Evolutionary conservation across 2,329 filamentous ascomycete species (phyloP).

Genomic region (Diatrype stigma): DNA sequence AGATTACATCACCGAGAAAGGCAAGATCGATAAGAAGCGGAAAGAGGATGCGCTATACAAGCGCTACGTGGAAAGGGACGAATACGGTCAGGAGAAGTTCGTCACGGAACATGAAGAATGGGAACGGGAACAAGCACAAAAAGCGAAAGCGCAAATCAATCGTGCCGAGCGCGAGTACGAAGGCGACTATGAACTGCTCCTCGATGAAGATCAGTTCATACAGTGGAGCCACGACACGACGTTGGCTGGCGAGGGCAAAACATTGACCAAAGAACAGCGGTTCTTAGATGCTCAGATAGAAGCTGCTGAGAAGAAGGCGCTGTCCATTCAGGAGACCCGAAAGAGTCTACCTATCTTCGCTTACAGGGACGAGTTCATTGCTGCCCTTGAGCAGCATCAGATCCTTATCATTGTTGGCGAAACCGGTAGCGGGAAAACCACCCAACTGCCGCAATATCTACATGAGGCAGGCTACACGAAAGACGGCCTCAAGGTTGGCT

Average conservation of each 20-base stretch:
- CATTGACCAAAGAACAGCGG: slow-evolving; percentile 72
- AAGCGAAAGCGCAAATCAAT: slow-evolving; percentile 82
- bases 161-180: slow-evolving; percentile 71
- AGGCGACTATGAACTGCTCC: slow-evolving; percentile 85
- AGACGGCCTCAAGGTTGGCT: slow-evolving; percentile 78
- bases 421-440: slow-evolving; percentile 93
- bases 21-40: slow-evolving; percentile 79
- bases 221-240: slow-evolving; percentile 75
- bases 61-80: slow-evolving; percentile 81
- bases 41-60: slow-evolving; percentile 90
- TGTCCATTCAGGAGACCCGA: slow-evolving; percentile 85
- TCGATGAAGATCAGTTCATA: slow-evolving; percentile 85
- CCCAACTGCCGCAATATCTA: slow-evolving; percentile 89
- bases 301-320: slow-evolving; percentile 81
- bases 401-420: slow-evolving; percentile 90
- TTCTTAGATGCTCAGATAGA: slow-evolving; percentile 77
- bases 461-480: slow-evolving; percentile 89
- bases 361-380: slow-evolving; percentile 79
- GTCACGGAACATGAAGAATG: slow-evolving; percentile 94
- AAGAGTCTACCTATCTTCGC: slow-evolving; percentile 87
- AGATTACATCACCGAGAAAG: slow-evolving; percentile 91
- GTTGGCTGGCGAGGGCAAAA: slow-evolving; percentile 66
- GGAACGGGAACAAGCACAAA: slow-evolving; percentile 84
- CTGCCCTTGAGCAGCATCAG: slow-evolving; percentile 82
- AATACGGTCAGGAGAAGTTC: slow-evolving; percentile 82